Evolutionary conservation across 495 filamentous ascomycete genomes (phyloP).

Genomic region (Collariella sp.): DNA sequence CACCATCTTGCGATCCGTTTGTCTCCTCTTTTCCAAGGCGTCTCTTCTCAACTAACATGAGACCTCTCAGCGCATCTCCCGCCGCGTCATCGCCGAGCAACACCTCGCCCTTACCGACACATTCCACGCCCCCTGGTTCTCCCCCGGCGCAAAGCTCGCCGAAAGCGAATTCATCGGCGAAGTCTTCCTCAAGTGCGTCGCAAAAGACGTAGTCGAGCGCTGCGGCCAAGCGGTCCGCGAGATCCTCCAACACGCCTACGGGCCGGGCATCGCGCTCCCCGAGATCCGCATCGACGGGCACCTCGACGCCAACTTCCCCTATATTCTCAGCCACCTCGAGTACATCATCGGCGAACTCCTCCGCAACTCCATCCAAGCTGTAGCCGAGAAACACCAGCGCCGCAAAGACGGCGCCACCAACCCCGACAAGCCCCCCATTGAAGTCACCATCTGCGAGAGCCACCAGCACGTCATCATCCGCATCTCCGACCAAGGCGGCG

Average conservation of each 20-base stretch:
- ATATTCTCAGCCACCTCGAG: conserved; percentile 90
- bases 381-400: conserved; percentile 56
- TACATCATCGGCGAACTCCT: conserved; percentile 95
- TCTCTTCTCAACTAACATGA: background rate
- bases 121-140: conserved; percentile 88
- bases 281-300: conserved; percentile 82
- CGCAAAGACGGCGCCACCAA: conserved; percentile 16
- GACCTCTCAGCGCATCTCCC: conserved; percentile 65
- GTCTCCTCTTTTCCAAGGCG: conserved; percentile 16
- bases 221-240: conserved; percentile 66
- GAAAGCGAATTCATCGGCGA: conserved; percentile 88
- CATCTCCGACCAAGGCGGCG: conserved; percentile 90
- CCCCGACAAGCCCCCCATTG: conserved; percentile 58
- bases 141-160: conserved; percentile 63
- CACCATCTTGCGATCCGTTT: conserved; percentile 78
- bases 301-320: conserved; percentile 83
- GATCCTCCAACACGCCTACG: conserved; percentile 63
- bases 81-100: conserved; percentile 94
- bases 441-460: conserved; percentile 90
- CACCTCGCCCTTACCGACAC: conserved; percentile 95
- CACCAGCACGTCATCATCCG: conserved; percentile 93
- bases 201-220: conserved; percentile 75
- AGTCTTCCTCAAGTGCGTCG: conserved; percentile 90
- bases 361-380: conserved; percentile 88
- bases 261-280: conserved; percentile 58